Base-by-base conservation (phyloP, 202 grass and related monocot species). In the Digitaria exilis region DNA sequence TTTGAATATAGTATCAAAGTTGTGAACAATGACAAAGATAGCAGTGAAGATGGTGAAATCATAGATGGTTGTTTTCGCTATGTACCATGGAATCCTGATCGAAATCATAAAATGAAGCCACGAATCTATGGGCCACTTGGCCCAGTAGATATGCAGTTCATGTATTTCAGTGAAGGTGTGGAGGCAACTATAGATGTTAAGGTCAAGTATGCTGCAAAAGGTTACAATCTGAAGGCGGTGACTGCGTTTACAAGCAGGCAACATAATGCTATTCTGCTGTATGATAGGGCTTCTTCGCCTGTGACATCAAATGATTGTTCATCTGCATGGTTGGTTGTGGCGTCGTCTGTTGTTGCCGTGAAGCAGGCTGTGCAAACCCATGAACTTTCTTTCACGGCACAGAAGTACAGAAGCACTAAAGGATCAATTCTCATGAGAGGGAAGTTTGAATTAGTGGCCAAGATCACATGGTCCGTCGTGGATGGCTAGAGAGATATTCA, bases 291-390 rank as follows among this genome's bases (percentile, higher is more conserved):
- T 70, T 69, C 41, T 69, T 70, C 67, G 43, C 5, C 4, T 35
- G 16, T 29, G 6, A 25, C 14, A 70, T 28, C 41, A 29, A 70
- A 70, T 2, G 7, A 16, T 17, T 2, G 11, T 26, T 7, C 41
- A 45, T 69, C 66, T 46, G 21, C 66, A 28, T 69, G 66, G 66
- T 13, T 69, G 66, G 66, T 22, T 69, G 66, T 69, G 41, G 41
- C 66, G 12, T 69, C 42, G 21, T 70, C 42, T 2, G 67, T 70
- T 13, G 67, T 46, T 7, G 42, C 67, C 0, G 41, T 46, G 22
- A 70, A 46, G 41, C 42, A 46, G 65, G 39, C 39, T 69, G 65
- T 69, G 67, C 66, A 70, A 28, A 70, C 67, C 46, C 67, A 46
- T 7, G 67, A 70, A 44, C 42, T 70, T 46, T 46, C 24, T 46